phyloP scores from a whole-genome alignment of 495 filamentous ascomycete species.

The Talaromyces wortmannii region DNA sequence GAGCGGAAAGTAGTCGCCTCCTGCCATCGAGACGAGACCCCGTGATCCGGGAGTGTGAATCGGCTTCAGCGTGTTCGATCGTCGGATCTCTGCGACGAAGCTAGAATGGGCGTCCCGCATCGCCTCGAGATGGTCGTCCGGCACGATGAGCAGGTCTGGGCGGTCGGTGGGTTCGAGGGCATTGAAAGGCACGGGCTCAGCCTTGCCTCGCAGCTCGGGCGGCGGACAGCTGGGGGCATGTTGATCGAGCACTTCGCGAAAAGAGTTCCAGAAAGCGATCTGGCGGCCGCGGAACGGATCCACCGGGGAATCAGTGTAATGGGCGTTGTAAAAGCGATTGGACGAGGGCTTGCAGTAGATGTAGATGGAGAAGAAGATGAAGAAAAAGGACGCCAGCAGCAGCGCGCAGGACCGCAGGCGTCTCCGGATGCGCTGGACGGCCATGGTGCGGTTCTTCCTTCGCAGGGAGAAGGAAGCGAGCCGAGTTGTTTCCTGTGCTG shows the following conservation, averaged over 20 bases:
- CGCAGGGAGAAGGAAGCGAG: no score
- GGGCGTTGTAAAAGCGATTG: conserved; percentile 28
- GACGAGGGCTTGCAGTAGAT: conserved; percentile 28
- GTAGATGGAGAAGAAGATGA: conserved; percentile 31
- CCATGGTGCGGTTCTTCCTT: not conserved
- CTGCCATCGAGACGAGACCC: conserved; percentile 49
- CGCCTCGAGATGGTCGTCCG: conserved; percentile 19
- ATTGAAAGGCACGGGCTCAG: conserved; percentile 21
- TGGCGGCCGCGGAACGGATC: conserved; percentile 18
- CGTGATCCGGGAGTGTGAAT: conserved; percentile 38
- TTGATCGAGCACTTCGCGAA: conserved; percentile 25
- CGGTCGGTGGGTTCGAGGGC: conserved; percentile 20
- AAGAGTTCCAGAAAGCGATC: conserved; percentile 31
- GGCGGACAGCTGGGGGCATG: conserved; percentile 23
- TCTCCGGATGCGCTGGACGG: conserved; percentile 3
- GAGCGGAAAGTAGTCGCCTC: conserved; percentile 35
- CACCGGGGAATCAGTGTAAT: conserved; percentile 20
- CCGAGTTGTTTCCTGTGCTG: no score
- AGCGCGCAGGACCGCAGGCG: conserved; percentile 4
- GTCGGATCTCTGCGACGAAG: conserved; percentile 31
- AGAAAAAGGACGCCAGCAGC: conserved; percentile 11
- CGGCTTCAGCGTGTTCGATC: conserved; percentile 24
- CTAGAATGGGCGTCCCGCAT: conserved; percentile 36
- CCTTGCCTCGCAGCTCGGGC: conserved; percentile 15
- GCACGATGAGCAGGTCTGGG: conserved; percentile 27